Evolutionary conservation across 441 rosid species (phyloP).

Genomic region (Pelargonium cotyledonis): DNA sequence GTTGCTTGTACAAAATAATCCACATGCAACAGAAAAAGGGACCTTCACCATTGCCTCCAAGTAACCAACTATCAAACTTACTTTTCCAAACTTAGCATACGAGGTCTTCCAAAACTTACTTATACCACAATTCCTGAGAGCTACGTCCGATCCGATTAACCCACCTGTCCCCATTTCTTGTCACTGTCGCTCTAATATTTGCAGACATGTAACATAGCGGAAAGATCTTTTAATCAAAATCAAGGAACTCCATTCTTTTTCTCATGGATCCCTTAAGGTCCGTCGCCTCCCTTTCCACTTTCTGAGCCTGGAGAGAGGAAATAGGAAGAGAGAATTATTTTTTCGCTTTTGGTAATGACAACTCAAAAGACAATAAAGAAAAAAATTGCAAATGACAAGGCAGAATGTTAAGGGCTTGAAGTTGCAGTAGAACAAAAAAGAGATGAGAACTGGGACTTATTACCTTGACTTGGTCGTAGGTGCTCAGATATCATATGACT

Average conservation of each 20-base stretch:
- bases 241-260: slow-evolving; percentile 81
- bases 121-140: background rate
- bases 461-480: no score
- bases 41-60: slow-evolving; percentile 14
- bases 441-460: background rate
- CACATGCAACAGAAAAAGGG: slow-evolving; percentile 8
- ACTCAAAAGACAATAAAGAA: background rate
- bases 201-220: slow-evolving; percentile 20
- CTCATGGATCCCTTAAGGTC: slow-evolving; percentile 67
- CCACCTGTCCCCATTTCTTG: slow-evolving; percentile 15
- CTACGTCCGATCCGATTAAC: slow-evolving; percentile 7
- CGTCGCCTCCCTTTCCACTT: slow-evolving; percentile 67
- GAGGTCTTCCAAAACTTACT: slow-evolving; percentile 8
- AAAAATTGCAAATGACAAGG: background rate
- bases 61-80: slow-evolving; percentile 9
- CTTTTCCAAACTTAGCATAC: slow-evolving; percentile 12
- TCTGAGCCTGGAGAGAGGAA: slow-evolving; percentile 49
- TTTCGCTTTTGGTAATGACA: background rate
- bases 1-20: slow-evolving; percentile 8
- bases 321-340: background rate
- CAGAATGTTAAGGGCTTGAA: background rate
- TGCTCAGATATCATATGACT: background rate
- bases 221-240: slow-evolving; percentile 46
- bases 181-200: slow-evolving; percentile 26
- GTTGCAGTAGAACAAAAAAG: background rate